Evolutionary conservation across 345 rosid species (phyloP), one percentile per base, ranked within the genome.

Genomic region (Lagerstroemia speciosa): DNA sequence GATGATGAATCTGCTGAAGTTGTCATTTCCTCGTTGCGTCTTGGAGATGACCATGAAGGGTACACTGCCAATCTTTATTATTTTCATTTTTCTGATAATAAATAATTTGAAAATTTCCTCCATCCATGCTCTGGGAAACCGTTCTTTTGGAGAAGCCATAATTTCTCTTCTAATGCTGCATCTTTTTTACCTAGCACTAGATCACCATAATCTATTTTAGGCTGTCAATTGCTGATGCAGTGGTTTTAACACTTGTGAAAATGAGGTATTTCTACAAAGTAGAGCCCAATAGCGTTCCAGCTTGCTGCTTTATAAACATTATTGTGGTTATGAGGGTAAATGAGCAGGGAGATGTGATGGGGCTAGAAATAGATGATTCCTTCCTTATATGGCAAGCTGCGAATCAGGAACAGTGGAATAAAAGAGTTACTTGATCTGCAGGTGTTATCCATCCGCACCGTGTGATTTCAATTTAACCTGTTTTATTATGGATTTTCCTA

Each of bases 1-100:
- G 98, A 93, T 82, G 98, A 93, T 77, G 96, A 90, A 83, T 93
- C 97, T 79, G 97, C 97, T 53, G 98, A 93, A 79, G 96, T 93
- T 19, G 93, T 93, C 62, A 90, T 93, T 79, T 93, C 98, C 75
- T 90, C 98, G 72, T 79, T 93, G 76, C 96, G 93, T 67, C 83
- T 93, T 52, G 98, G 96, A 73, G 95, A 88, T 74, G 93, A 88
- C 70, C 86, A 88, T 74, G 98, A 90, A 78, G 87, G 98, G 98
- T 90, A 70, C 50, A 78, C 71, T 50, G 12, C 31, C 26, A 24
- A n/a, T 60, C 38, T 57, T n/a, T 14, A n/a, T n/a, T n/a, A n/a
- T n/a, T n/a, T n/a, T n/a, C n/a, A n/a, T n/a, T n/a, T n/a, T n/a
- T n/a, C n/a, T n/a, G n/a, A n/a, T n/a, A n/a, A n/a, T 34, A 8